Conservation (phyloP, 108 stramenopile genomes). For the Poteriospumella lacustris region DNA sequence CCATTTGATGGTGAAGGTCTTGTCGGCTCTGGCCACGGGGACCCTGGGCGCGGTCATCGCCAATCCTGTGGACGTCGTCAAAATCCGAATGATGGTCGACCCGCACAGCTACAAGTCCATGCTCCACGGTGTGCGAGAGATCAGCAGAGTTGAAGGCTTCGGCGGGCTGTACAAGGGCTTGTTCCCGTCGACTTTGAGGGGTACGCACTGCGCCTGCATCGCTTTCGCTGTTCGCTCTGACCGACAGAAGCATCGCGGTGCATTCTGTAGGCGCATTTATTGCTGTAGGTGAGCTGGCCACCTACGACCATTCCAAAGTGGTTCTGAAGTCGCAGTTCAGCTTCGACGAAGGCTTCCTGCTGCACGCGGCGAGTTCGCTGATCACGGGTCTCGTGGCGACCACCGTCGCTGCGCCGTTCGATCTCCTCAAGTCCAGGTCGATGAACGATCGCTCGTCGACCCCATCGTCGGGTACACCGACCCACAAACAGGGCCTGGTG, state of each 20-base stretch:
- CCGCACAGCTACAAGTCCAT: not conserved
- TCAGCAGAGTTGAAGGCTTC: not conserved
- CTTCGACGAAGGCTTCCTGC: not conserved
- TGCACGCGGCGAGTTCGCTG: not conserved
- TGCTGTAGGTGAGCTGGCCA: constrained; percentile 3
- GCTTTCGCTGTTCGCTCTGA: not conserved
- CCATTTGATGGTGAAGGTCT: not conserved
- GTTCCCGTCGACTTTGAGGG: not conserved
- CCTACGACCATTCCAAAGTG: not conserved
- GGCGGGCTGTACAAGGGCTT: not conserved
- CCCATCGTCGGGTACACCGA: not conserved
- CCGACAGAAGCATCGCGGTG: not conserved
- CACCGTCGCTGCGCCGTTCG: constrained; percentile 15
- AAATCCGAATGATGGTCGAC: constrained; percentile 1
- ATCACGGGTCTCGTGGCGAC: not conserved
- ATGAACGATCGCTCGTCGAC: not conserved
- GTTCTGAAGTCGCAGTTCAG: not conserved
- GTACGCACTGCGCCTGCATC: not conserved
- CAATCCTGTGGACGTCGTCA: constrained; percentile 4
- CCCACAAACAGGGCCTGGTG: not conserved
- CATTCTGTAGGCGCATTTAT: not conserved
- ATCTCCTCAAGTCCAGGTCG: constrained; percentile 13
- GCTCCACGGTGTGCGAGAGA: not conserved
- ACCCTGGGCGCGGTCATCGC: not conserved
- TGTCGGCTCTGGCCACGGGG: not conserved